Percentiles rank a stretch among this genome's conserved stretches.
Conservation (phyloP, 2,329 filamentous ascomycete genomes). For the Furcasterigmium furcatum region DNA sequence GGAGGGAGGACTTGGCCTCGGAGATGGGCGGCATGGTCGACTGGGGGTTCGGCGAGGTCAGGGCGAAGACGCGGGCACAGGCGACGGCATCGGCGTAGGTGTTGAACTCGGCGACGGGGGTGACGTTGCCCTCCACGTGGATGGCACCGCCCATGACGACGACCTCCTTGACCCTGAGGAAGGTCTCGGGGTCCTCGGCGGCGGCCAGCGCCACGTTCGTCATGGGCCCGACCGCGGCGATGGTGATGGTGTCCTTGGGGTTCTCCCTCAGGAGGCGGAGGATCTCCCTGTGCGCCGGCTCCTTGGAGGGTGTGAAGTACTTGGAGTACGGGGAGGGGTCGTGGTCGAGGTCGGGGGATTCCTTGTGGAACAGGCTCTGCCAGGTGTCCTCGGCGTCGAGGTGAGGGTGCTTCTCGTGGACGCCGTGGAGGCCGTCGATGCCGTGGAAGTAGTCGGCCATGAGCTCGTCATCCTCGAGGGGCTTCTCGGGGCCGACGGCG, state of each 20-base stretch:
- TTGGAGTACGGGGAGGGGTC: slow-evolving; percentile 39
- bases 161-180: slow-evolving; percentile 84
- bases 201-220: slow-evolving; percentile 93
- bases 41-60: slow-evolving; percentile 69
- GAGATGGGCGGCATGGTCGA: slow-evolving; percentile 77
- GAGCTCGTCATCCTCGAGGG: slow-evolving; percentile 78
- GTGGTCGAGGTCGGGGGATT: slow-evolving; percentile 16
- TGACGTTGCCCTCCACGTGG: slow-evolving; percentile 75
- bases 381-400: slow-evolving; percentile 72
- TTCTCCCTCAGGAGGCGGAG: slow-evolving; percentile 81
- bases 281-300: slow-evolving; percentile 79
- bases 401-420: slow-evolving; percentile 72
- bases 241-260: slow-evolving; percentile 79
- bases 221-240: slow-evolving; percentile 84
- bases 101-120: slow-evolving; percentile 91
- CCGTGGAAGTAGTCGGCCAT: slow-evolving; percentile 87
- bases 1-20: slow-evolving; percentile 44
- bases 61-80: slow-evolving; percentile 71
- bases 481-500: slow-evolving; percentile 81
- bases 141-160: slow-evolving; percentile 95
- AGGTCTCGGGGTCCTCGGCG: slow-evolving; percentile 82
- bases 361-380: slow-evolving; percentile 61
- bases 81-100: slow-evolving; percentile 83
- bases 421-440: slow-evolving; percentile 71
- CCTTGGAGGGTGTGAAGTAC: slow-evolving; percentile 73